phyloP scores from a whole-genome alignment of 2,329 filamentous ascomycete species.

The Colletotrichum theobromicola region DNA sequence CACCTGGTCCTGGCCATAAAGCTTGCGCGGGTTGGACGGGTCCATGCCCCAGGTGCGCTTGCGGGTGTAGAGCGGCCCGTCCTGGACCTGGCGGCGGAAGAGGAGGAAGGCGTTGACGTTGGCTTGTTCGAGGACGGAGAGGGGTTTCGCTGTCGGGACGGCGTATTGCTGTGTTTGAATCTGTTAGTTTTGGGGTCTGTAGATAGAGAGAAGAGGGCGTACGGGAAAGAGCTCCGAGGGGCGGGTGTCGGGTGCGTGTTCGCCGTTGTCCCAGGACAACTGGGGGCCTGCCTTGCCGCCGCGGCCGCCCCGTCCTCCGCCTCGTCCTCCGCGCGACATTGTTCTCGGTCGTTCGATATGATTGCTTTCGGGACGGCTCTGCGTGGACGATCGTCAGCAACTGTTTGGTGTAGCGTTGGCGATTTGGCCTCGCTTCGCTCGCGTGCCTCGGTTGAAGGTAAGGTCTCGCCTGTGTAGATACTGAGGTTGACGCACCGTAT shows the following conservation, averaged over 20 bases:
- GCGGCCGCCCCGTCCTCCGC: constrained; percentile 48
- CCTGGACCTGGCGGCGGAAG: constrained; percentile 62
- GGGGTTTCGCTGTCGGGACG: constrained; percentile 49
- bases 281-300: constrained; percentile 52
- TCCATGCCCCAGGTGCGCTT: constrained; percentile 39
- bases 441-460: background rate
- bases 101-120: constrained; percentile 58
- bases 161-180: constrained; percentile 47
- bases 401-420: background rate
- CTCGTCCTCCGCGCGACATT: constrained; percentile 57
- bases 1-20: constrained; percentile 63
- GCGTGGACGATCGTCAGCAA: background rate
- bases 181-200: background rate
- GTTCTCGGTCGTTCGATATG: background rate
- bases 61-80: constrained; percentile 61
- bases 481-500: background rate
- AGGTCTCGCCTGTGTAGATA: background rate
- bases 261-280: constrained; percentile 56
- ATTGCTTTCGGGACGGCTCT: background rate
- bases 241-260: constrained; percentile 57
- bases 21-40: constrained; percentile 42
- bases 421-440: background rate
- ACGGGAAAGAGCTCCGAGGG: constrained; percentile 67
- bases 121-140: constrained; percentile 49
- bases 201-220: constrained; percentile 24